Evolutionary conservation across 768 basidiomycete species (phyloP).

Genomic region (Galerina sulciceps): DNA sequence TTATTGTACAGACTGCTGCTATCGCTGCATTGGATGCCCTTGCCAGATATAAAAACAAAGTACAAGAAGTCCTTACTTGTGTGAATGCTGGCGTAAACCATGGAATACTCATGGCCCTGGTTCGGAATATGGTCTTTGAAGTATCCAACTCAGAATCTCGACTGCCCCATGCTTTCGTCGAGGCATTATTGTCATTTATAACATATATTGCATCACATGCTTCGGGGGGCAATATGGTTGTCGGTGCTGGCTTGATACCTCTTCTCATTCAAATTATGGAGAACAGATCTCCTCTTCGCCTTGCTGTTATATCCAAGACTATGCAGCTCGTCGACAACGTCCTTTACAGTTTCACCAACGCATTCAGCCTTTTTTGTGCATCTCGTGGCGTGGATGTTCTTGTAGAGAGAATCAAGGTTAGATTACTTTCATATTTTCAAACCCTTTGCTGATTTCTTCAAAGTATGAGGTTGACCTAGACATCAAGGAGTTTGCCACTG

Average conservation of each 20-base stretch:
- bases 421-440: conserved; percentile 24
- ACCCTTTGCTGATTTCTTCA: neutral
- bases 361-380: conserved; percentile 85
- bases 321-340: conserved; percentile 93
- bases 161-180: conserved; percentile 76
- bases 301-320: conserved; percentile 83
- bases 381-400: conserved; percentile 84
- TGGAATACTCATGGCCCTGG: conserved; percentile 88
- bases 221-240: conserved; percentile 89
- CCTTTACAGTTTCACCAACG: conserved; percentile 86
- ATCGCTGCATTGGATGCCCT: conserved; percentile 91
- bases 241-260: conserved; percentile 91
- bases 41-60: conserved; percentile 79
- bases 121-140: conserved; percentile 81
- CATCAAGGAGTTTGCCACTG: conserved; percentile 55
- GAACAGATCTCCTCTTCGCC: conserved; percentile 68
- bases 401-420: conserved; percentile 86
- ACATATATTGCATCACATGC: conserved; percentile 86
- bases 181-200: conserved; percentile 85
- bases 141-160: conserved; percentile 68
- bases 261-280: conserved; percentile 89
- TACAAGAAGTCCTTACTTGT: conserved; percentile 86
- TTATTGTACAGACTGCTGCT: conserved; percentile 80
- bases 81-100: conserved; percentile 97
- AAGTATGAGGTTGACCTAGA: conserved; percentile 73